A percentile compares a stretch with the other conserved stretches of the same genome.
Evolutionary conservation across 179 eudicot species (phyloP).

Genomic region (Silene noctiflora): DNA sequence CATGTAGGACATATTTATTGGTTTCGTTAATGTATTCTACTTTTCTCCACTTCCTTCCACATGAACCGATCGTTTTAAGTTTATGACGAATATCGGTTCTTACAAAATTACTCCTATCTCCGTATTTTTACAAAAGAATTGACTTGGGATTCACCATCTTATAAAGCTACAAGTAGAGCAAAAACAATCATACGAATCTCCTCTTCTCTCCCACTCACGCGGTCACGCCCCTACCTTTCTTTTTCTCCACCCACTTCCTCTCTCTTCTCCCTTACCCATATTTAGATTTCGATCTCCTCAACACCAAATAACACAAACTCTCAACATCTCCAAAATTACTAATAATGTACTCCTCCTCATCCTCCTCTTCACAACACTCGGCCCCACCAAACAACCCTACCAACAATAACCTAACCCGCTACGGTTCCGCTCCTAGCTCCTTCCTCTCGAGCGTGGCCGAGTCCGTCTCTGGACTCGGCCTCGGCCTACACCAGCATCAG

Average conservation of each 20-base stretch:
- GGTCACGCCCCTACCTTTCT: no score
- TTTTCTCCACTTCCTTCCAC: no score
- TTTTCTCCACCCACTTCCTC: not conserved
- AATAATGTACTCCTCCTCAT: constrained; percentile 29
- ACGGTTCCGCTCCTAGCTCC: constrained; percentile 62
- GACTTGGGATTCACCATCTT: no score
- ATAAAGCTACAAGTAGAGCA: no score
- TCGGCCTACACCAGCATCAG: constrained; percentile 18
- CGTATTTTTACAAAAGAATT: no score
- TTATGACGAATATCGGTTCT: no score
- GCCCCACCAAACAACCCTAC: constrained; percentile 5
- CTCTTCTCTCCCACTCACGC: no score
- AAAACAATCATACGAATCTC: no score
- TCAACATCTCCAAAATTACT: not conserved
- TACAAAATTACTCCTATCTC: no score
- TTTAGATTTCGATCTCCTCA: not conserved
- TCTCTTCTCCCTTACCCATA: not conserved
- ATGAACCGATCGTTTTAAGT: no score
- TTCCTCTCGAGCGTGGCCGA: constrained; percentile 44
- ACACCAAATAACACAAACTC: not conserved
- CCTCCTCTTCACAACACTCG: constrained; percentile 26
- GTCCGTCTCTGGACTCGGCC: constrained; percentile 32
- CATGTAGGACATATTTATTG: no score
- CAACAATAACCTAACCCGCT: constrained; percentile 39
- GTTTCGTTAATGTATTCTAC: no score